Percentiles rank a stretch among this genome's conserved stretches.
Evolutionary conservation across 305 asterid genomes (phyloP).

Genomic region (Solanum chacoense): DNA sequence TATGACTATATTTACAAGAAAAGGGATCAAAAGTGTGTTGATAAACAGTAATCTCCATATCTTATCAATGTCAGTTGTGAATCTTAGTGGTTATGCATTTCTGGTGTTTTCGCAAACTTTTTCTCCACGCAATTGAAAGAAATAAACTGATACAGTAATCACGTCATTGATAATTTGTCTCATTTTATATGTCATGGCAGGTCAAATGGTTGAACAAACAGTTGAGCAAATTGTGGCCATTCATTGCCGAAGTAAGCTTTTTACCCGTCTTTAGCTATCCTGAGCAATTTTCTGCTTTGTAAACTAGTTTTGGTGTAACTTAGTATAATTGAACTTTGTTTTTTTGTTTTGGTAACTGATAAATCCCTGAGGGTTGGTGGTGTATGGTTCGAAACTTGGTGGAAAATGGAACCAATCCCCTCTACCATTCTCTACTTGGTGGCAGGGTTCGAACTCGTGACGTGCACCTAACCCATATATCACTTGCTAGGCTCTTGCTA

Average conservation of each 20-base stretch:
- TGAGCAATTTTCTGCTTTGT: background rate
- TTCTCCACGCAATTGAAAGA: background rate
- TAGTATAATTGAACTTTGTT: background rate
- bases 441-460: background rate
- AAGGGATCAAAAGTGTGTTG: background rate
- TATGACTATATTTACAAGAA: background rate
- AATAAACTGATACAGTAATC: background rate
- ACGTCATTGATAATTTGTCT: background rate
- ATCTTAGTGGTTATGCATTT: background rate
- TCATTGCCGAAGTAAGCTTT: constrained; percentile 87
- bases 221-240: constrained; percentile 88
- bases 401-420: background rate
- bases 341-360: background rate
- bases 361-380: background rate
- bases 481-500: background rate
- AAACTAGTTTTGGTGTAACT: background rate
- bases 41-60: background rate
- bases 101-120: background rate
- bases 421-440: background rate
- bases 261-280: background rate
- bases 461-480: background rate
- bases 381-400: background rate
- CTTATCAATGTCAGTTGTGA: background rate
- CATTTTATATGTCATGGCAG: constrained; percentile 28
- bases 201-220: constrained; percentile 97